These are phyloP conservation scores for Gastrolobium villosum DNA, from an alignment of 306 rosid genomes.

Conservation along the genomic window DNA sequence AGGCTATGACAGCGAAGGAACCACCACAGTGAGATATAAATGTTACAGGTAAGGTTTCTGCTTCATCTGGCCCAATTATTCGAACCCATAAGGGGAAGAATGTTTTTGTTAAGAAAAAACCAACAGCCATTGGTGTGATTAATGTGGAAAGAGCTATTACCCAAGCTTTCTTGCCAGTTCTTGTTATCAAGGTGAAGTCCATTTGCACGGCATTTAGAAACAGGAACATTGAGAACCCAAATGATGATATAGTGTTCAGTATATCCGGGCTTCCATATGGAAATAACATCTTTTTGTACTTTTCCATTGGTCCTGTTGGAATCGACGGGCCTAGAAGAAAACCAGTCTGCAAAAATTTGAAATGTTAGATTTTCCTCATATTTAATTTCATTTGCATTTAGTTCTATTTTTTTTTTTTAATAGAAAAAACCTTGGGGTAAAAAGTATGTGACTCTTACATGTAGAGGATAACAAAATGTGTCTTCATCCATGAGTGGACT, in stretches of 20 bases:
- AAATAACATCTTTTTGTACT: conserved; percentile 37
- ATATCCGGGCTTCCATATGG: conserved; percentile 47
- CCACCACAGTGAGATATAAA: conserved; percentile 38
- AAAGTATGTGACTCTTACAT: too few relatives aligned
- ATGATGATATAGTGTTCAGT: conserved; percentile 29
- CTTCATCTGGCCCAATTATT: fast-evolving
- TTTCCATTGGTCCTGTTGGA: neutral
- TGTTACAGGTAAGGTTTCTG: neutral
- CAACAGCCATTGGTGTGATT: neutral
- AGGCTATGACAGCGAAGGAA: conserved; percentile 49
- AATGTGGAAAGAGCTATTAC: conserved; percentile 35
- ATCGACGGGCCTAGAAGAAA: conserved; percentile 55
- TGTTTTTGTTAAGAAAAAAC: fast-evolving
- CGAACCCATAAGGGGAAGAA: fast-evolving
- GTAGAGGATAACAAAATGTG: too few relatives aligned
- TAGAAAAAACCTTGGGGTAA: too few relatives aligned
- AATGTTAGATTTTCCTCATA: neutral
- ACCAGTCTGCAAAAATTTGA: conserved; percentile 48
- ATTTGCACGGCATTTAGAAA: conserved; percentile 57
- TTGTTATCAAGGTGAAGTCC: conserved; percentile 54
- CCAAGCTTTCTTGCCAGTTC: conserved; percentile 55
- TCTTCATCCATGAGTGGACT: too few relatives aligned
- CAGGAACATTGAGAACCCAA: conserved; percentile 48
- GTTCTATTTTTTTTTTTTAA: too few relatives aligned
- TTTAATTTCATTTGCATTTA: too few relatives aligned